Evolutionary conservation across 2,329 filamentous ascomycete genomes (phyloP), one percentile per base, ranked within the genome.

Genomic region (Epicoccum nigrum): DNA sequence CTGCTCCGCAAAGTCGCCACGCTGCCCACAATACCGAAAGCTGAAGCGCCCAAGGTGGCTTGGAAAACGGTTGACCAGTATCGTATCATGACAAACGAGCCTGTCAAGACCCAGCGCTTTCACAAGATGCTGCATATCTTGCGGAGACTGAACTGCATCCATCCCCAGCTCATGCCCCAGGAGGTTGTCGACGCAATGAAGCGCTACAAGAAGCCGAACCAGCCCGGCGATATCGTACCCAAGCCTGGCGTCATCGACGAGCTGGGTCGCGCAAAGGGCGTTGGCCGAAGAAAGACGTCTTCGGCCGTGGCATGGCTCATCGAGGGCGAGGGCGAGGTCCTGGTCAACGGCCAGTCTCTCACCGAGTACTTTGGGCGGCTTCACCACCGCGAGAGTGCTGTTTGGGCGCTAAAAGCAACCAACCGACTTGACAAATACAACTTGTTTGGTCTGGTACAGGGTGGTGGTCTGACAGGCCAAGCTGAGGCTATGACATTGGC

Each of bases 371-470:
- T 99, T 73, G 89, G 87, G 27, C 86, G 94, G 28, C 76, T 97
- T 42, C 93, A 99, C 72, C 93, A 99, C 74, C 86, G 94, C 34
- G 94, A 97, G 79, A 97, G 91, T 69, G 93, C 90, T 2, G 79
- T 96, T 4, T 99, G 93, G 93, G 86, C 93, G 7, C 76, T 99
- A 67, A 91, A 92, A 67, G 83, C 86, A 41, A 95, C 92, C 19
- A 81, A 88, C 34, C 82, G 94, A 58, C 76, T 96, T 59, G 92
- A 96, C 80, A 97, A 97, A 75, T 99, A 99, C 80, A 99, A 99
- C 68, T 85, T 97, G 3, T 99, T 91, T 87, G 92, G 87, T 45
- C 76, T 89, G 41, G 90, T 92, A 3, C 81, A 83, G 52, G 94
- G 94, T 48, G 94, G 94, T 60, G 94, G 94, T 64, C 88, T 89